phyloP scores from a whole-genome alignment of 2,329 filamentous ascomycete genomes.

The Colletotrichum endophyticum region DNA sequence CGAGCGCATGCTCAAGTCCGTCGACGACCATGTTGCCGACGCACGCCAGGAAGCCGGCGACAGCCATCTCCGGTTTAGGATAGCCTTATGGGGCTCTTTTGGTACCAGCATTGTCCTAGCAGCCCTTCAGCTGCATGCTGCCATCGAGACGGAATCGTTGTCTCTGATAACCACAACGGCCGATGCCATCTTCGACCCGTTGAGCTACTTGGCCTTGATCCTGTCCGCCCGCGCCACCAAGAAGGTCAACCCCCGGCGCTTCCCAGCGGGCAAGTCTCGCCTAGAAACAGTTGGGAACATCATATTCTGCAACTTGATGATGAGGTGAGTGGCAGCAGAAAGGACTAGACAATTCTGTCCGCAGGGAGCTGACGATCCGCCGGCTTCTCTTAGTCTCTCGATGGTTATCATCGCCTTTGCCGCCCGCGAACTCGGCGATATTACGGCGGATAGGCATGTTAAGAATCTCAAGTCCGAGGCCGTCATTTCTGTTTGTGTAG shows the following conservation, averaged over 20 bases:
- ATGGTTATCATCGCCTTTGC: constrained; percentile 93
- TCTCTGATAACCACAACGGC: constrained; percentile 99
- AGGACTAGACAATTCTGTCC: not conserved
- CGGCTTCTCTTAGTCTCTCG: constrained; percentile 62
- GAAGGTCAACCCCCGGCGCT: constrained; percentile 82
- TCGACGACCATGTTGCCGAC: constrained; percentile 86
- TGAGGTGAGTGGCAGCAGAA: constrained; percentile 46
- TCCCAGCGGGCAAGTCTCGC: constrained; percentile 90
- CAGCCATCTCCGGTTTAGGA: constrained; percentile 78
- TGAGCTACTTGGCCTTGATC: constrained; percentile 87
- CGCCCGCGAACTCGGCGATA: constrained; percentile 67
- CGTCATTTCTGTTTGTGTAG: constrained; percentile 82
- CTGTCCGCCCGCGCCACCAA: constrained; percentile 86
- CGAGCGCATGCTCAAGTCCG: constrained; percentile 86
- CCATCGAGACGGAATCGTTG: constrained; percentile 82
- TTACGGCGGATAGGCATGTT: constrained; percentile 43
- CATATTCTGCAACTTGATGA: constrained; percentile 96
- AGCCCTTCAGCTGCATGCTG: constrained; percentile 84
- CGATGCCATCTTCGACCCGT: constrained; percentile 91
- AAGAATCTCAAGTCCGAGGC: constrained; percentile 80
- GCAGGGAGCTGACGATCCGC: not conserved
- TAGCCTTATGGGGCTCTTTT: constrained; percentile 71
- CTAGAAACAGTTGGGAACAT: constrained; percentile 97
- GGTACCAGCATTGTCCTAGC: constrained; percentile 81
- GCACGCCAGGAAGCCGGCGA: constrained; percentile 81